Evolutionary conservation across 768 basidiomycete species (phyloP).

Genomic region (Saitozyma podzolica): DNA sequence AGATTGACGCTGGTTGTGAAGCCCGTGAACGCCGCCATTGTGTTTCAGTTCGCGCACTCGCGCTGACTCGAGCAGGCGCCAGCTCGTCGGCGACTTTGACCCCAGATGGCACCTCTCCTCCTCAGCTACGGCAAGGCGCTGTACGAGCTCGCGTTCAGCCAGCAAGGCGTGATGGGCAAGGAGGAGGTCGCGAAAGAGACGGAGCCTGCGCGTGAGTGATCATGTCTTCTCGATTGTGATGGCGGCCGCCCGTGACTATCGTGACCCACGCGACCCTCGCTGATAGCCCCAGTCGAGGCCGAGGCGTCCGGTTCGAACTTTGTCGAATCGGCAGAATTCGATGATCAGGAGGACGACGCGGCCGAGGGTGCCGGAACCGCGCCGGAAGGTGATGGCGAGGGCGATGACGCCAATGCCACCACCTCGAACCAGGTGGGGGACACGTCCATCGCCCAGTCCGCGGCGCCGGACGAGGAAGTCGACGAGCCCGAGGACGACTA

Average conservation of each 20-base stretch:
- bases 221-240: not conserved
- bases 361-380: conserved; percentile 9
- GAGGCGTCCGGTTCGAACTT: conserved; percentile 12
- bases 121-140: conserved; percentile 90
- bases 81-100: conserved; percentile 68
- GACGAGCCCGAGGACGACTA: conserved; percentile 86
- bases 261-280: conserved; percentile 1
- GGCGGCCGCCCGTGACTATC: conserved; percentile 10
- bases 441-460: conserved; percentile 70
- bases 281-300: conserved; percentile 10
- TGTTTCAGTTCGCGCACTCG: not conserved
- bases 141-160: conserved; percentile 84
- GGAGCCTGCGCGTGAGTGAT: conserved; percentile 32
- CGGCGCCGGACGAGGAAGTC: conserved; percentile 52
- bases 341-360: conserved; percentile 11
- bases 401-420: conserved; percentile 10
- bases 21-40: too few species aligned
- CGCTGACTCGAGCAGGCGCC: conserved; percentile 28
- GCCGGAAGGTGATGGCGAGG: conserved; percentile 9
- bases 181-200: conserved; percentile 63
- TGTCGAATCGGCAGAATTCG: conserved; percentile 16
- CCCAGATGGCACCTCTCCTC: conserved; percentile 81
- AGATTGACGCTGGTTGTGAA: too few species aligned
- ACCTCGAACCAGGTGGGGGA: conserved; percentile 40
- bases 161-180: conserved; percentile 84